Base-by-base conservation (phyloP, 495 filamentous ascomycete species). In the Hyaloscypha bicolor region DNA sequence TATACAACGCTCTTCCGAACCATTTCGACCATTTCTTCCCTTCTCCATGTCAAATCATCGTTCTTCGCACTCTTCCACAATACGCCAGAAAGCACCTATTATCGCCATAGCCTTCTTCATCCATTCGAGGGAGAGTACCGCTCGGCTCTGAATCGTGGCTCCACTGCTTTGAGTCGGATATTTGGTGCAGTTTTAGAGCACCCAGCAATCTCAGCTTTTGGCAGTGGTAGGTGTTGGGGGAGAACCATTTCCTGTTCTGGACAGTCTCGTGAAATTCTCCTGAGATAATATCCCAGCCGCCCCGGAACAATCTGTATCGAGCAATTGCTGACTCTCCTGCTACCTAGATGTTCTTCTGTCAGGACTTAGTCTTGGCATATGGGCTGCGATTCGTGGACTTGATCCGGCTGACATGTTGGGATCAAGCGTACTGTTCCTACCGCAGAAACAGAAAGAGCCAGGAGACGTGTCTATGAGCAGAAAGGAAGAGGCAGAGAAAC, bases 381-480 rank as follows among this genome's bases (percentile, higher is more conserved):
- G 85, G 85, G 77, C 80, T 9, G 82, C 81, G n/a, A 75, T 82
- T 6, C 75, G 84, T 14, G 78, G 80, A 12, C 73, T 80, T 9
- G 79, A 85, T 68, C 71, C 77, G 0, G 64, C 73, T 33, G 74
- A 78, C 60, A 81, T 87, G 66, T 68, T 74, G 56, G 53, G 35
- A 16, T 65, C 59, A 30, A 63, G 32, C 35, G 58, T 61, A 21
- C 52, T 25, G 30, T 62, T 67, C 39, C 60, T 55, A 35, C 33
- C 42, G 14, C 22, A 29, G 12, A 48, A 56, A 6, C 65, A 60
- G 9, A 70, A 75, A 30, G 60, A 57, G 39, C 33, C 25, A 6
- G 66, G 63, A 29, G 64, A 64, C 29, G 60, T 33, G 11, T 55
- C 64, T 16, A 22, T 55, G 9, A 68, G 61, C 21, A 19, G 65